Evolutionary conservation across 2,329 filamentous ascomycete genomes (phyloP).

Genomic region (Cordyceps cateniannulata): DNA sequence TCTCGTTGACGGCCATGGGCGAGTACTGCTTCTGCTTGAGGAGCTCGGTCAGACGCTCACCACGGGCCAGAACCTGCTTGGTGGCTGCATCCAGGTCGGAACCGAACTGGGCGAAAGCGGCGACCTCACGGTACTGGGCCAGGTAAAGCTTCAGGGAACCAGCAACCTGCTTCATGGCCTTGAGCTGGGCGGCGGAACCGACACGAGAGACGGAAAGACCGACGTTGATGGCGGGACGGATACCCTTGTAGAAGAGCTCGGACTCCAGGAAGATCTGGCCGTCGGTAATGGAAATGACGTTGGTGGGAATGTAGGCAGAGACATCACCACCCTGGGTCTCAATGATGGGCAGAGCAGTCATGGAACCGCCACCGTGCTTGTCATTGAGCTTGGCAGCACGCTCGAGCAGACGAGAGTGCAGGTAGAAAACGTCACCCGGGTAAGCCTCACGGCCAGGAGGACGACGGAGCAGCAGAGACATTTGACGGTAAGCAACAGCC

Average conservation of each 20-base stretch:
- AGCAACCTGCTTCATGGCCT: slow-evolving; percentile 99
- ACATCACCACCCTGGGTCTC: slow-evolving; percentile 99
- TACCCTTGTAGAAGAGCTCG: slow-evolving; percentile 99
- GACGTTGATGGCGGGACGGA: slow-evolving; percentile 99
- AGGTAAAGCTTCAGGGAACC: slow-evolving; percentile 99
- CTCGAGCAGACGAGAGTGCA: slow-evolving; percentile 98
- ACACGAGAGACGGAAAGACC: slow-evolving; percentile 99
- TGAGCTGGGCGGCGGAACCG: slow-evolving; percentile 98
- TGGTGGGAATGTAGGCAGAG: slow-evolving; percentile 99
- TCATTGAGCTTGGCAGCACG: slow-evolving; percentile 99
- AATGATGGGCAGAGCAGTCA: slow-evolving; percentile 95
- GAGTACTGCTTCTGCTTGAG: slow-evolving; percentile 99
- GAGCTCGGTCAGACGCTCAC: slow-evolving; percentile 97
- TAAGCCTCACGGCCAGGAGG: slow-evolving; percentile 98
- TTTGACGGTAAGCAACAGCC: slow-evolving; percentile 96
- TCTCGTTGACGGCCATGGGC: slow-evolving; percentile 98
- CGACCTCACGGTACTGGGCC: slow-evolving; percentile 99
- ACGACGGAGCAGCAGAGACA: slow-evolving; percentile 96
- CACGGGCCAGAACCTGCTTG: slow-evolving; percentile 96
- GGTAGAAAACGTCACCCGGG: slow-evolving; percentile 98
- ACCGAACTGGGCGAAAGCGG: slow-evolving; percentile 99
- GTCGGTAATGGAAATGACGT: slow-evolving; percentile 99
- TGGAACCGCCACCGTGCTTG: slow-evolving; percentile 88
- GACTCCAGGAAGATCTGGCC: slow-evolving; percentile 99
- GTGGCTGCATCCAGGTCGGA: slow-evolving; percentile 98